phyloP scores from a whole-genome alignment of 129 eudicot species.

The Mikania micrantha region DNA sequence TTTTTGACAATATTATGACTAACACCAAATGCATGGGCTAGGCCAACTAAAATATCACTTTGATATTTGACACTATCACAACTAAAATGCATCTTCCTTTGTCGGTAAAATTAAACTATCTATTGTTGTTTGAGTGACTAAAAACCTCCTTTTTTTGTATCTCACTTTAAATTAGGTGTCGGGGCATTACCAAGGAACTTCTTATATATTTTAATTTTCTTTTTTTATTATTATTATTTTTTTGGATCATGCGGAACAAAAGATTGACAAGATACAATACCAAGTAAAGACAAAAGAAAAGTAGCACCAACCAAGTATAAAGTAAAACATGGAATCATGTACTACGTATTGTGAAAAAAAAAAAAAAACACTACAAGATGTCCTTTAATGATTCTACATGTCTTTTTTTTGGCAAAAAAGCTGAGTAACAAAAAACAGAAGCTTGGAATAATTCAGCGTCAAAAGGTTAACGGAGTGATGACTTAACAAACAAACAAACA shows the following conservation, averaged over 20 bases:
- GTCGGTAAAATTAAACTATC: neutral
- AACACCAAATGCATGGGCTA: neutral
- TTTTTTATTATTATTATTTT: no score
- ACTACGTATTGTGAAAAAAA: constrained; percentile 1
- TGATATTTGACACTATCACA: no score
- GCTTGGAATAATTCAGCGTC: neutral
- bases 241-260: neutral
- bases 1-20: neutral
- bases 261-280: no score
- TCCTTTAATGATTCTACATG: constrained; percentile 1
- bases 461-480: neutral
- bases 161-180: neutral
- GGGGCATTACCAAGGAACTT: neutral
- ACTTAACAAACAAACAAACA: no score
- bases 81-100: no score
- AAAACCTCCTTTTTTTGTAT: neutral
- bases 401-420: neutral
- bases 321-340: constrained; percentile 2
- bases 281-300: neutral
- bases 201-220: no score
- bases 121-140: neutral
- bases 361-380: constrained; percentile 1
- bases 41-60: neutral
- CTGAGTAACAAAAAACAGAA: neutral
- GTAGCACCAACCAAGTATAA: constrained; percentile 12